Evolutionary conservation across 2,329 filamentous ascomycete species (phyloP), one percentile per base, ranked within the genome.

Genomic region (Ceratocystis alfenasii): DNA sequence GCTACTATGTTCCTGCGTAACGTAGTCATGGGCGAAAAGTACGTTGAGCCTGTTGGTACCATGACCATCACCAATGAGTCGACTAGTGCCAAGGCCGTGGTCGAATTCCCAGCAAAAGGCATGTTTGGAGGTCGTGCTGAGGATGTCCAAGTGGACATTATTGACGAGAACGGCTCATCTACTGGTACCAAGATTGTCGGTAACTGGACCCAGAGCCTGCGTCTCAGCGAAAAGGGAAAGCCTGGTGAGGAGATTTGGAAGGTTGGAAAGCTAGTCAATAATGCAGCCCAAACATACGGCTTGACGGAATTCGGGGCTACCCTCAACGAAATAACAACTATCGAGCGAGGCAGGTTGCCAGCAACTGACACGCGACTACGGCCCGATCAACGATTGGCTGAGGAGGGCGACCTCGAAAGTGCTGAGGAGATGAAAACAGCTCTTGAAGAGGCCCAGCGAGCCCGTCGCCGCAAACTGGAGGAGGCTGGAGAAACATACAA

Each of bases 21-120:
- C 74, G 90, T 99, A 64, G 95, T 99, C 65, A 93, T 95, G 71
- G 94, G 94, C 48, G 94, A 99, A 76, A 99, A 97, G 76, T 99
- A 99, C 73, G 86, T 97, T 12, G 94, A 99, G 76, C 94, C 94
- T 0, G 90, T 95, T 0, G 92, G 92, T 59, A 90, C 84, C 55
- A 94, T 97, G 89, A 85, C 87, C 28, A 83, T 99, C 44, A 78
- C 84, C 69, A 93, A 93, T 74, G 94, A 99, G 72, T 87, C 83
- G 4, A 90, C 87, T 0, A 90, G 92, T 6, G 85, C 88, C 70
- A 92, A 90, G 73, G 89, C 91, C 0, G 81, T 87, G n/a, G 85
- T 90, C 60, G 91, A 93, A 66, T 99, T 99, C 78, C 95, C 94
- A 74, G 85, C 87, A 65, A 95, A 94, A 73, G 93, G 94, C 70